phyloP scores from a whole-genome alignment of 257 asterid species.

The Phtheirospermum japonicum region DNA sequence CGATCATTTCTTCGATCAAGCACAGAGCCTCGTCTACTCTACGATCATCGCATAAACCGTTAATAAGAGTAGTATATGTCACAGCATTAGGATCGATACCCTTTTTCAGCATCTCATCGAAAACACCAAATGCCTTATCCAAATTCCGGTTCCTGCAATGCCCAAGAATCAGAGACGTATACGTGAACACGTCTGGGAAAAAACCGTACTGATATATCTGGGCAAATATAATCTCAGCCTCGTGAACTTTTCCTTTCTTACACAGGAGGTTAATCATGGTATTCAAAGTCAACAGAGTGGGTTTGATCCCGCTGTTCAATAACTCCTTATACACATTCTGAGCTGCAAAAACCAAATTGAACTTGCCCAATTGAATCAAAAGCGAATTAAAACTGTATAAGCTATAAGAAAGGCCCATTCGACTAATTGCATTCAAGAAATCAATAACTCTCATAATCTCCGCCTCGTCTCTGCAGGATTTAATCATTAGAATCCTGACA shows the following conservation, averaged over 20 bases:
- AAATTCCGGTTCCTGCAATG: constrained; percentile 66
- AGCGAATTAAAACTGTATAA: constrained; percentile 77
- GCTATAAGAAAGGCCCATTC: constrained; percentile 41
- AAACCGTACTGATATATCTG: constrained; percentile 54
- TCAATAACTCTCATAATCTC: constrained; percentile 55
- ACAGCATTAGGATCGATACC: constrained; percentile 73
- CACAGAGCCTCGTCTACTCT: constrained; percentile 64
- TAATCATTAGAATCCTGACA: constrained; percentile 74
- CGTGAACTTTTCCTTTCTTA: constrained; percentile 70
- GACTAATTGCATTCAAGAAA: constrained; percentile 52
- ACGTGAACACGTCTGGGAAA: constrained; percentile 80
- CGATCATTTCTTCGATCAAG: constrained; percentile 71
- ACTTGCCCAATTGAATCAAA: constrained; percentile 77
- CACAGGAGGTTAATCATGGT: constrained; percentile 79
- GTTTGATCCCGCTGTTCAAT: constrained; percentile 52
- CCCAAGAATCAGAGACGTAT: constrained; percentile 78
- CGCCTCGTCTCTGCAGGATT: constrained; percentile 53
- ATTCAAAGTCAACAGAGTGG: constrained; percentile 71
- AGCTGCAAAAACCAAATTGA: constrained; percentile 67
- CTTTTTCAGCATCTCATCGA: constrained; percentile 66
- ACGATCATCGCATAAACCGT: constrained; percentile 72
- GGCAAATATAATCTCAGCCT: constrained; percentile 64
- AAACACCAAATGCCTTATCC: constrained; percentile 63
- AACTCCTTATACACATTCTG: constrained; percentile 44
- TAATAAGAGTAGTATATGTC: constrained; percentile 65